These are phyloP conservation scores for Ustilago shanxiensis DNA, from an alignment of 1,284 basidiomycete species.

Conservation along the genomic window DNA sequence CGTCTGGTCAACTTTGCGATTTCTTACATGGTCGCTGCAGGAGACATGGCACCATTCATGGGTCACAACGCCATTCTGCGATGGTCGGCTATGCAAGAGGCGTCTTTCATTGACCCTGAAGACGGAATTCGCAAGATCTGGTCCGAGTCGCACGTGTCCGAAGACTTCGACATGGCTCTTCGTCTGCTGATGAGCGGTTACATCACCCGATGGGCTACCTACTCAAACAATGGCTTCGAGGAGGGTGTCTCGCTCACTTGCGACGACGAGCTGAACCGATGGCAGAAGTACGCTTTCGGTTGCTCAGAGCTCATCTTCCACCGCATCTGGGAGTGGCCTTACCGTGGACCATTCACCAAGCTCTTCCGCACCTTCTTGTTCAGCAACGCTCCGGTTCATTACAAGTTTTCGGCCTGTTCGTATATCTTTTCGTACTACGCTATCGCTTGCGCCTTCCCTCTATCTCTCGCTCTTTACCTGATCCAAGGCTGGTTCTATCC, in stretches of 20 bases:
- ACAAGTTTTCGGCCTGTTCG: no score
- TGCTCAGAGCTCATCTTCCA: constrained; percentile 70
- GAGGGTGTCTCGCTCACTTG: constrained; percentile 82
- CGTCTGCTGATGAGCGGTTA: constrained; percentile 72
- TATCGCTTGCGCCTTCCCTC: no score
- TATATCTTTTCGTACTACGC: no score
- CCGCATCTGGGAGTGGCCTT: no score
- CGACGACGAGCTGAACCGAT: constrained; percentile 83
- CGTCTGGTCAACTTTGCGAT: constrained; percentile 61
- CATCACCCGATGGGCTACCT: constrained; percentile 84
- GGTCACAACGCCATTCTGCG: constrained; percentile 89
- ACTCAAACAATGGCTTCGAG: constrained; percentile 82
- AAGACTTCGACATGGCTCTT: constrained; percentile 84
- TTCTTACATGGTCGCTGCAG: constrained; percentile 71
- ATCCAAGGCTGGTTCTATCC: no score
- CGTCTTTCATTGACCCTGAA: constrained; percentile 79
- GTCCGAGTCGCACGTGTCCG: constrained; percentile 83
- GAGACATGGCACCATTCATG: constrained; percentile 78
- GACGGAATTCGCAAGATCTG: constrained; percentile 79
- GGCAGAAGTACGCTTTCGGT: constrained; percentile 88
- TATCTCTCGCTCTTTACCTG: no score
- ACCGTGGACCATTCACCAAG: no score
- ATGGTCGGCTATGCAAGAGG: constrained; percentile 86
- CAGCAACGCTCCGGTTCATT: no score
- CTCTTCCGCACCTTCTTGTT: no score